These are phyloP conservation scores for Fraxinus pennsylvanica DNA, from an alignment of 257 asterid species.

Conservation along the genomic window DNA sequence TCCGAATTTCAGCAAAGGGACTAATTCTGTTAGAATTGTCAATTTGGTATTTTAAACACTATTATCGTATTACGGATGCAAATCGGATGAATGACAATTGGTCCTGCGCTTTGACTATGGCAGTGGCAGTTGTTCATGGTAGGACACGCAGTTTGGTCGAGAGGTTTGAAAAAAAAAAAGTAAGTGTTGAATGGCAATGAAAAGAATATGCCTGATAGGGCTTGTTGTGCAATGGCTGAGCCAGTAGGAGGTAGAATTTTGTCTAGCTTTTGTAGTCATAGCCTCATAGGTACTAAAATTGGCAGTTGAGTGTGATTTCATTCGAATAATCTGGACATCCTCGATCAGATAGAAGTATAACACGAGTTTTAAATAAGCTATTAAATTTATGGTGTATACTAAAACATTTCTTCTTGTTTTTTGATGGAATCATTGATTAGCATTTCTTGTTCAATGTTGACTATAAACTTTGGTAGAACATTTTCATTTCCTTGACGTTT, in stretches of 20 bases:
- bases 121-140: slow-evolving; percentile 85
- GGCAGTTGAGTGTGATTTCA: slow-evolving; percentile 14
- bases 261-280: not conserved
- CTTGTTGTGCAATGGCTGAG: slow-evolving; percentile 39
- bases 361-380: not conserved
- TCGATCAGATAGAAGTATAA: not conserved
- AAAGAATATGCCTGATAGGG: slow-evolving; percentile 35
- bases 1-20: slow-evolving; percentile 46
- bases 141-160: slow-evolving; percentile 93
- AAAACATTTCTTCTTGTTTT: too few relatives aligned
- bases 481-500: not conserved
- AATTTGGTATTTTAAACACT: slow-evolving; percentile 40
- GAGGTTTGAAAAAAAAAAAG: slow-evolving; percentile 63
- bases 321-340: slow-evolving; percentile 9
- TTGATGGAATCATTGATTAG: too few relatives aligned
- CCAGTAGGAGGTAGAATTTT: slow-evolving; percentile 34
- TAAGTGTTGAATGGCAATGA: slow-evolving; percentile 53
- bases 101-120: slow-evolving; percentile 31
- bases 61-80: slow-evolving; percentile 12
- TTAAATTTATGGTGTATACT: not conserved
- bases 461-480: too few relatives aligned
- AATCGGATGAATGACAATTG: slow-evolving; percentile 21
- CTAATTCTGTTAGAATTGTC: slow-evolving; percentile 63
- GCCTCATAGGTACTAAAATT: not conserved
- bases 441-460: too few relatives aligned